Evolutionary conservation across 768 basidiomycete species (phyloP).

Genomic region (Pholiota molesta): DNA sequence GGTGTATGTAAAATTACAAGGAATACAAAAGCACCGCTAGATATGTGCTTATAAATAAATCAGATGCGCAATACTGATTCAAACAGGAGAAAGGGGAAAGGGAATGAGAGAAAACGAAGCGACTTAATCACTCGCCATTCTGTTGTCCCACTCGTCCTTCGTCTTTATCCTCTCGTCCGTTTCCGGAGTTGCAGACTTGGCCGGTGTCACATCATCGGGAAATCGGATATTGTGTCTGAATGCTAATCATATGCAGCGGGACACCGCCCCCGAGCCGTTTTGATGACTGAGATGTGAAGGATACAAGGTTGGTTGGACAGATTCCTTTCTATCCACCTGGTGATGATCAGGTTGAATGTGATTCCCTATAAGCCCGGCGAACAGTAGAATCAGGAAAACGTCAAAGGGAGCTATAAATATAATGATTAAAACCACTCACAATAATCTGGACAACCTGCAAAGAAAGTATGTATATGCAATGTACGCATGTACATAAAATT

Average conservation of each 20-base stretch:
- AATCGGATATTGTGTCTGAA: constrained; percentile 33
- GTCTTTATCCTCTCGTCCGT: background rate
- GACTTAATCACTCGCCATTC: background rate
- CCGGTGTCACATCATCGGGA: constrained; percentile 16
- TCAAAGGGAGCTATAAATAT: background rate
- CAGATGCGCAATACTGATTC: background rate
- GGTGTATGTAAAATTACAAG: background rate
- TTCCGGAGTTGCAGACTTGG: background rate
- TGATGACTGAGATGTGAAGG: constrained; percentile 8
- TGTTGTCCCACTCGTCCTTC: background rate
- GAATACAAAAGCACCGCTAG: background rate
- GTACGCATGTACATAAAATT: background rate
- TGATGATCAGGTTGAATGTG: constrained; percentile 30
- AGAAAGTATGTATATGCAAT: constrained; percentile 2
- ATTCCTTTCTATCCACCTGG: constrained; percentile 30
- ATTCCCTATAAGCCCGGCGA: constrained; percentile 23
- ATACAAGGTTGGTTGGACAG: background rate
- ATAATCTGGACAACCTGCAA: constrained; percentile 44
- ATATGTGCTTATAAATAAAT: background rate
- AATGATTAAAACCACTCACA: constrained; percentile 22
- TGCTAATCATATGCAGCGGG: constrained; percentile 33
- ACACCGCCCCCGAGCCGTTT: constrained; percentile 14
- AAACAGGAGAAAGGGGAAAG: background rate
- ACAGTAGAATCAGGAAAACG: background rate
- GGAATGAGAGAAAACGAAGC: background rate